phyloP scores from a whole-genome alignment of 2,329 filamentous ascomycete genomes.

The Ophiognomonia clavigignenti-juglandacearum region DNA sequence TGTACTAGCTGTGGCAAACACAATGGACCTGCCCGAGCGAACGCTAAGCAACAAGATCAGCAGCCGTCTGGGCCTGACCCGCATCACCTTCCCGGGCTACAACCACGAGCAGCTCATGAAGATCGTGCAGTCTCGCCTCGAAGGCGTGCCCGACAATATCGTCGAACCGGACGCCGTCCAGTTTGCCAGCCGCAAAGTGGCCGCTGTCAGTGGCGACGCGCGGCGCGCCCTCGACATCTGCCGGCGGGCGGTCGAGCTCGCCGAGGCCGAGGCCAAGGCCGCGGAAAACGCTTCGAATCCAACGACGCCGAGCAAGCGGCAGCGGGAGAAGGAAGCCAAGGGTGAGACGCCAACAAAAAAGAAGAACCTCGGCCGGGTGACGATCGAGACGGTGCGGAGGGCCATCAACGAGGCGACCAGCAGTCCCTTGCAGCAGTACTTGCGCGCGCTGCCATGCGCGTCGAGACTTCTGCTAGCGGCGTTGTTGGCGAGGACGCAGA shows the following conservation, averaged over 20 bases:
- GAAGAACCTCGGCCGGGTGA: conserved; percentile 59
- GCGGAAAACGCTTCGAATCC: conserved; percentile 36
- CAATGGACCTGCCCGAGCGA: conserved; percentile 95
- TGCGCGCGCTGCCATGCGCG: conserved; percentile 74
- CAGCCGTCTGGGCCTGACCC: conserved; percentile 77
- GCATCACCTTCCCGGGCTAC: conserved; percentile 96
- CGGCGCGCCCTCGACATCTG: conserved; percentile 92
- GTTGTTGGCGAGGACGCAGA: conserved; percentile 69
- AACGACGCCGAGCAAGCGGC: conserved; percentile 58
- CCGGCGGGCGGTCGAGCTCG: conserved; percentile 88
- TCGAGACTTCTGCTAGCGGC: conserved; percentile 84
- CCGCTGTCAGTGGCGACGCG: conserved; percentile 91
- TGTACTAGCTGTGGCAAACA: conserved; percentile 95
- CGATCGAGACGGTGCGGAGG: conserved; percentile 87
- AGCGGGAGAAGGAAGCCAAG: conserved; percentile 21
- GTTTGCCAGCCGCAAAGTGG: conserved; percentile 94
- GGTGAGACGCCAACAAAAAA: conserved; percentile 27
- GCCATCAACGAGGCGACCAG: conserved; percentile 94
- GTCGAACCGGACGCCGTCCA: conserved; percentile 92
- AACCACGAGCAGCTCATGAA: conserved; percentile 96
- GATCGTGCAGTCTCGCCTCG: conserved; percentile 91
- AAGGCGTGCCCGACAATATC: conserved; percentile 81
- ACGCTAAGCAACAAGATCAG: conserved; percentile 98
- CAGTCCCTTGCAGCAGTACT: conserved; percentile 83
- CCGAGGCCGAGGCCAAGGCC: conserved; percentile 62